These are phyloP conservation scores for Ceratobasidium sp. DNA, from an alignment of 1,284 basidiomycete species.

Conservation along the genomic window DNA sequence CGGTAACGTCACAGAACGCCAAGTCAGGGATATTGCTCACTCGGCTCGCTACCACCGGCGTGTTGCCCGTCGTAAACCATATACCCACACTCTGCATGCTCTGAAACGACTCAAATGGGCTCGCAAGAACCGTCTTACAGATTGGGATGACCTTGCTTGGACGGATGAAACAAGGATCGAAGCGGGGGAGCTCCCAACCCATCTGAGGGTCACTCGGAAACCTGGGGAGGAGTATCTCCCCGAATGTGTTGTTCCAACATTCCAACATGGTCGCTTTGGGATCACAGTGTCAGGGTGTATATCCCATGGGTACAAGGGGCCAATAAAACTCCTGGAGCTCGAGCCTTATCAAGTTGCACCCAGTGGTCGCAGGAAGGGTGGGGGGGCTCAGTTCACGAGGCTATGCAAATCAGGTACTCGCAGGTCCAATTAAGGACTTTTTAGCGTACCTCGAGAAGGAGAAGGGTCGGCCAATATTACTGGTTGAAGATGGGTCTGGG, in stretches of 20 bases:
- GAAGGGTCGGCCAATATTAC: slow-evolving; percentile 1
- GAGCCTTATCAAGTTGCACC: not conserved
- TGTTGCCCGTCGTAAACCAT: slow-evolving; percentile 7
- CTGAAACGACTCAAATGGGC: slow-evolving; percentile 3
- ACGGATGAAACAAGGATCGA: not conserved
- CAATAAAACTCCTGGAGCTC: not conserved
- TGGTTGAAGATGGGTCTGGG: slow-evolving; percentile 24
- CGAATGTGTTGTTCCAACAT: not conserved
- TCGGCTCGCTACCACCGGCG: not conserved
- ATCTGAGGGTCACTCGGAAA: not conserved
- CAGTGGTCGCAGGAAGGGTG: not conserved
- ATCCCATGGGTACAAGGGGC: not conserved
- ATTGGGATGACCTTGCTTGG: not conserved
- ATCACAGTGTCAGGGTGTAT: slow-evolving; percentile 2
- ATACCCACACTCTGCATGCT: not conserved
- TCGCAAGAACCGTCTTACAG: not conserved
- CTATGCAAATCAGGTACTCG: slow-evolving; percentile 24
- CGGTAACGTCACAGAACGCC: not conserved
- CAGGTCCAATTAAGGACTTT: slow-evolving; percentile 12
- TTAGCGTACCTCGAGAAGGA: not conserved
- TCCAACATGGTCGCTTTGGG: not conserved
- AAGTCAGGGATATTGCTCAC: slow-evolving; percentile 5
- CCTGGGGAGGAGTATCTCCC: not conserved
- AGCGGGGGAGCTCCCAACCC: not conserved
- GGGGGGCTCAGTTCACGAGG: slow-evolving; percentile 14